Evolutionary conservation across 805 yeast genomes (phyloP).

Genomic region (Millerozyma acaciae): DNA sequence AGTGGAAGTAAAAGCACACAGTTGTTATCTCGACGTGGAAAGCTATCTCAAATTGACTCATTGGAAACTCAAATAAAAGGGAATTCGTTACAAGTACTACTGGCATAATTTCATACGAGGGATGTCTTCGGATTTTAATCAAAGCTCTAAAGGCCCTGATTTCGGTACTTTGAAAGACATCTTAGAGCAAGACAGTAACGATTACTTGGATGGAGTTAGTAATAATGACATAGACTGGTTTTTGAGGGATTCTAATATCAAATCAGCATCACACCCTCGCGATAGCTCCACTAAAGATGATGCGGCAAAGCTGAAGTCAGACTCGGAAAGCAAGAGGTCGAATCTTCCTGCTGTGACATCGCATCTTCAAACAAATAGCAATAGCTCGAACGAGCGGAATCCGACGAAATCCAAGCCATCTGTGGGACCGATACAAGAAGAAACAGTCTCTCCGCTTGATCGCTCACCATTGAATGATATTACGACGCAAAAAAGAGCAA

Average conservation of each 20-base stretch:
- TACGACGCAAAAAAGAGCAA: conserved; percentile 12
- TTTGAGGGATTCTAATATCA: conserved; percentile 32
- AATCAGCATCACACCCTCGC: conserved; percentile 1
- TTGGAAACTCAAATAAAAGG: too few species aligned
- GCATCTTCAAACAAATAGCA: conserved; percentile 24
- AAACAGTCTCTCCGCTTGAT: conserved; percentile 8
- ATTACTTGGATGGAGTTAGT: conserved; percentile 28
- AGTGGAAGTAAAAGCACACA: too few species aligned
- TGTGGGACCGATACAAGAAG: conserved; percentile 25
- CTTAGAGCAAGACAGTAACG: conserved; percentile 18
- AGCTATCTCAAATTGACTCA: too few species aligned
- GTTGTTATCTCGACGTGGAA: too few species aligned
- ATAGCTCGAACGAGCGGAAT: conserved; percentile 30
- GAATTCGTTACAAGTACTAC: too few species aligned
- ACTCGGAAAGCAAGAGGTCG: conserved; percentile 2
- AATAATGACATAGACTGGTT: conserved; percentile 52
- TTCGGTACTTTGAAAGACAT: conserved; percentile 19
- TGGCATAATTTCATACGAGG: background rate
- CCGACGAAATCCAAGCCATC: conserved; percentile 31
- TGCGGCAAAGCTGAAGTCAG: too few species aligned
- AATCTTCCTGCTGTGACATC: conserved; percentile 10
- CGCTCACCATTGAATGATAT: background rate
- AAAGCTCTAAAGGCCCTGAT: conserved; percentile 9
- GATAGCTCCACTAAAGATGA: too few species aligned
- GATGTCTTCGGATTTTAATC: conserved; percentile 4